These are phyloP conservation scores for Penicillium sp. DNA, from an alignment of 2,329 filamentous ascomycete species.

Conservation along the genomic window DNA sequence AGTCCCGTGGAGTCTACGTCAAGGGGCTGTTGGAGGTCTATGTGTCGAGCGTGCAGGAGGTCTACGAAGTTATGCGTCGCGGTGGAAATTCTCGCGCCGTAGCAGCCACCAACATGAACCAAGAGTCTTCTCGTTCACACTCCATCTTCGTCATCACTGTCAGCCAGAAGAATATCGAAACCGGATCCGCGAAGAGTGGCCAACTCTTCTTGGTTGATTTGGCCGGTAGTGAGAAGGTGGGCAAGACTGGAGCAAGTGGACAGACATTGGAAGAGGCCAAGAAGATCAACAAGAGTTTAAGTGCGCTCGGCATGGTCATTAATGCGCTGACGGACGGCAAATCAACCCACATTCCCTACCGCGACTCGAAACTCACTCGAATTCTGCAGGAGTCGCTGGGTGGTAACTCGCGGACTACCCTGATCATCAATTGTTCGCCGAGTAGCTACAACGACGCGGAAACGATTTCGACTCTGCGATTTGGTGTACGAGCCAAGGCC, in stretches of 20 bases:
- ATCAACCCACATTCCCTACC: conserved; percentile 93
- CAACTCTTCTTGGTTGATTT: conserved; percentile 97
- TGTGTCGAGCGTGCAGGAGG: conserved; percentile 90
- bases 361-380: conserved; percentile 96
- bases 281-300: conserved; percentile 99
- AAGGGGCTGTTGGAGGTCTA: conserved; percentile 95
- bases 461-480: conserved; percentile 86
- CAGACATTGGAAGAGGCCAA: conserved; percentile 98
- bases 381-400: conserved; percentile 96
- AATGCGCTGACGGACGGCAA: conserved; percentile 95
- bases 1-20: conserved; percentile 92
- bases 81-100: conserved; percentile 89
- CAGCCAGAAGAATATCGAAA: conserved; percentile 96
- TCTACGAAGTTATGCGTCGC: conserved; percentile 94
- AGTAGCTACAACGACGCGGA: conserved; percentile 98
- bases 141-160: conserved; percentile 98
- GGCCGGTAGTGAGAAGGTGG: conserved; percentile 97
- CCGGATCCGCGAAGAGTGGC: conserved; percentile 91
- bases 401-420: conserved; percentile 95
- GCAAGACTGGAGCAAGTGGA: conserved; percentile 95
- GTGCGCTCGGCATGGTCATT: conserved; percentile 98
- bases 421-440: conserved; percentile 99
- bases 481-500: conserved; percentile 93
- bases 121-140: conserved; percentile 95
- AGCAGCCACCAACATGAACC: conserved; percentile 98